These are phyloP conservation scores for Crucihimalaya himalaica DNA, from an alignment of 345 rosid species.

Conservation along the genomic window DNA sequence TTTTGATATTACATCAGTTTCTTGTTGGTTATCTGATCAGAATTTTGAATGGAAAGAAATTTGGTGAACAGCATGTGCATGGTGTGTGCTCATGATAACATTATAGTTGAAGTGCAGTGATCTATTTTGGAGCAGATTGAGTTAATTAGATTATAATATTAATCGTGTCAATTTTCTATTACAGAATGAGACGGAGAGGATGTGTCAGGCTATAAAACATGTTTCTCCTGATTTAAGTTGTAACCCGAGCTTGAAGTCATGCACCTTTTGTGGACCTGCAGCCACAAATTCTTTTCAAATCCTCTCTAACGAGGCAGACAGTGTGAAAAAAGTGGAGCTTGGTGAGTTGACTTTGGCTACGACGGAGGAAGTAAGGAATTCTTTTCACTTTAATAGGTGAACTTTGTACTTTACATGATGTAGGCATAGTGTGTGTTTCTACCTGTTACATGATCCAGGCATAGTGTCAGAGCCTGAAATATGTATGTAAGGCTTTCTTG, in stretches of 20 bases:
- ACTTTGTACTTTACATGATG: conserved; percentile 1
- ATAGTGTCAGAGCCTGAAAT: not conserved
- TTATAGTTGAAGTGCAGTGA: conserved; percentile 16
- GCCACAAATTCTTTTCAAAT: conserved; percentile 61
- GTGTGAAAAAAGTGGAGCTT: conserved; percentile 39
- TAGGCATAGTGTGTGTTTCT: conserved; percentile 12
- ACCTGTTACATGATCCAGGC: conserved; percentile 12
- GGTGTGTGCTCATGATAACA: conserved; percentile 22
- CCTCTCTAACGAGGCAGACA: conserved; percentile 50
- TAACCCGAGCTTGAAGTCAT: conserved; percentile 44
- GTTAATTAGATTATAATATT: conserved; percentile 2
- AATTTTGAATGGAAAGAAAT: not conserved
- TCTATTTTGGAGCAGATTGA: conserved; percentile 15
- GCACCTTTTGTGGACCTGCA: conserved; percentile 57
- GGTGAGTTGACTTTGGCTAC: conserved; percentile 47
- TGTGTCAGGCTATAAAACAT: conserved; percentile 52
- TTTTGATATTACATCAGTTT: not conserved
- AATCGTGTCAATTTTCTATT: conserved; percentile 22
- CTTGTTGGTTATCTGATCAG: conserved; percentile 13
- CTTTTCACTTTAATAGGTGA: conserved; percentile 31
- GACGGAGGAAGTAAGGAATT: conserved; percentile 56
- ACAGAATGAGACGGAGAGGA: conserved; percentile 73
- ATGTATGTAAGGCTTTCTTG: conserved; percentile 6
- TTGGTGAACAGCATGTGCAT: not conserved
- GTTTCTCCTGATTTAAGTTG: conserved; percentile 46